Evolutionary conservation across 2,329 filamentous ascomycete species (phyloP).

Genomic region (Penicillium sp.): DNA sequence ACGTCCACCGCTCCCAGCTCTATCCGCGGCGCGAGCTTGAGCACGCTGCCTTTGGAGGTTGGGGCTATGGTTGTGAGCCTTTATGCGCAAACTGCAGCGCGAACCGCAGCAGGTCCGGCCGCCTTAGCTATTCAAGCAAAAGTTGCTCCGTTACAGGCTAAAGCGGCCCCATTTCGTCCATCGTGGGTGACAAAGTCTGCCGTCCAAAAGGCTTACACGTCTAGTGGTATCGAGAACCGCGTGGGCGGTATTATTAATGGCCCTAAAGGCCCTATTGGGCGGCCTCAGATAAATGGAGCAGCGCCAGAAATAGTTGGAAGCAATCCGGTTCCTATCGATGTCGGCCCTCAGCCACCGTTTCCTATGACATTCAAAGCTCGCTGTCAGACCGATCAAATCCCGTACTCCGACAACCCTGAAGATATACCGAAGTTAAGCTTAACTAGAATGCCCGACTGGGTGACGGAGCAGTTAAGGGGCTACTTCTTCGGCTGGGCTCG

Average conservation of each 20-base stretch:
- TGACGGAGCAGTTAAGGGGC: constrained; percentile 56
- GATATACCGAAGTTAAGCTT: constrained; percentile 55
- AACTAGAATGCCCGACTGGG: constrained; percentile 49
- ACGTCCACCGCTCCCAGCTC: constrained; percentile 60
- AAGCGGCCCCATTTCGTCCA: constrained; percentile 27
- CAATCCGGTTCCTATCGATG: constrained; percentile 15
- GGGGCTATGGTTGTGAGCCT: constrained; percentile 48
- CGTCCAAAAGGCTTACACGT: constrained; percentile 30
- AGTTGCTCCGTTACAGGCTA: constrained; percentile 25
- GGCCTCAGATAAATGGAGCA: constrained; percentile 28
- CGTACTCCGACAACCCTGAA: constrained; percentile 48
- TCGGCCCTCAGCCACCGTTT: constrained; percentile 32
- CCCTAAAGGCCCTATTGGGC: constrained; percentile 33
- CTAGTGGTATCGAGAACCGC: constrained; percentile 26
- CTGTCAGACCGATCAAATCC: background rate
- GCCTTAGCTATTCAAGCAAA: constrained; percentile 24
- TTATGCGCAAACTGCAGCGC: constrained; percentile 38
- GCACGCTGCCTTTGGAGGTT: constrained; percentile 63
- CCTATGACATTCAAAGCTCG: constrained; percentile 28
- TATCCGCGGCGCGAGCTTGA: constrained; percentile 62
- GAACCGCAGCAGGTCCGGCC: constrained; percentile 23
- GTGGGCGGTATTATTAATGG: constrained; percentile 33
- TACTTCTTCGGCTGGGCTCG: constrained; percentile 65
- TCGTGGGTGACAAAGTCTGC: constrained; percentile 31
- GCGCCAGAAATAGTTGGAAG: background rate